Evolutionary conservation across 148 eudicot species (phyloP), one percentile per base, ranked within the genome.

Genomic region (Rhododendron henanense): DNA sequence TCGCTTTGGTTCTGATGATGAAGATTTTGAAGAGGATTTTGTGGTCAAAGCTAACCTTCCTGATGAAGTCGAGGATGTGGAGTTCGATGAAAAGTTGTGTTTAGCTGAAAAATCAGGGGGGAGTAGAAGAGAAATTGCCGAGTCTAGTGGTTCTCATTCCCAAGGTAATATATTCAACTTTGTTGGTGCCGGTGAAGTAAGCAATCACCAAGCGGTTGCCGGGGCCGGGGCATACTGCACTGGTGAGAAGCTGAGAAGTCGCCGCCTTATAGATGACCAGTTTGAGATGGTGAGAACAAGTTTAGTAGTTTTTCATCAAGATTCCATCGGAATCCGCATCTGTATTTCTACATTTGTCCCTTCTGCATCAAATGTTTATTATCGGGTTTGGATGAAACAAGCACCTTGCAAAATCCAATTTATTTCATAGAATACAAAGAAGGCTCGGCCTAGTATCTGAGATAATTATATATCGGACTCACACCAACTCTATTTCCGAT

Each of bases 1-100:
- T 8, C 91, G 88, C 35, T 87, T 90, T 88, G 98, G 90, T 37
- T 97, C 99, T 83, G 99, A 97, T 88, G 85, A 88, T 84, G 99
- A 96, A 87, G 98, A 90, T 80, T 87, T 97, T 90, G 99, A 95
- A 83, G 99, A 97, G 87, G 99, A 97, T 90, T 97, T 97, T 88
- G 95, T 97, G 50, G 84, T 94, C 41, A 88, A 41, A 81, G 98
- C 98, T 33, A 97, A 97, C 87, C 83, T 93, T 86, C 87, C 90
- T 25, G 98, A 85, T 61, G 95, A 91, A 85, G 39, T 84, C 28
- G 90, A 77, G 44, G 91, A 89, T 67, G 85, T 69, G 57, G 91
- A 87, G 51, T 55, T 84, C 51, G 89, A 88, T 82, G 80, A 85
- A 80, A 82, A 88, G 85, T 84, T 85, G 75, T 82, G 48, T 84